Evolutionary conservation across 2,329 filamentous ascomycete genomes (phyloP).

Genomic region (Aspergillus floridensis): DNA sequence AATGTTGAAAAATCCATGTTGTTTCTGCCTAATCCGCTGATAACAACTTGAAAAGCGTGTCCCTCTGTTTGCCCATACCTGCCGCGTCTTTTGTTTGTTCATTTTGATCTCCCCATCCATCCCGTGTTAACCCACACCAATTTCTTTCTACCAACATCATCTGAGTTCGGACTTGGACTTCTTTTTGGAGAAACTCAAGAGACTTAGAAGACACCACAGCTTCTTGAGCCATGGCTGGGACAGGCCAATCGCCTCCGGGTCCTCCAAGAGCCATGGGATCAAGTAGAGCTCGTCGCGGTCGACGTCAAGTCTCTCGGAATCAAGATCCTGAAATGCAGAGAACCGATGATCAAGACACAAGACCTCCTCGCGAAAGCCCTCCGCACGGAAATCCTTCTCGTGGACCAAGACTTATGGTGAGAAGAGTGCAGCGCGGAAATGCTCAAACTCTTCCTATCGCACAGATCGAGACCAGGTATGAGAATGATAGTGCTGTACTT

Average conservation of each 20-base stretch:
- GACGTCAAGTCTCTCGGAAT: neutral
- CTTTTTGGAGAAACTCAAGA: too few relatives aligned
- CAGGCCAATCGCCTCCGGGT: neutral
- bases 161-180: too few relatives aligned
- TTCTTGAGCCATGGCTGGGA: neutral
- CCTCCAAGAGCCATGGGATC: neutral
- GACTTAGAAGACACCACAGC: too few relatives aligned
- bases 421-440: neutral
- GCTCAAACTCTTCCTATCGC: neutral
- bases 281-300: neutral
- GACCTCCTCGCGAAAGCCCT: neutral
- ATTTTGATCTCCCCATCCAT: neutral
- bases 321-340: neutral
- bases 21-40: too few relatives aligned
- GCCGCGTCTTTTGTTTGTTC: neutral
- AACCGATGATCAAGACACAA: neutral
- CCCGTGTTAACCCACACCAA: neutral
- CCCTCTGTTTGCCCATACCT: neutral
- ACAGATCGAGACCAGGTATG: neutral
- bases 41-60: neutral
- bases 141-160: neutral
- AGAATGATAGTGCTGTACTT: neutral
- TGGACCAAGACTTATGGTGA: neutral
- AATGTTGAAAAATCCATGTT: neutral
- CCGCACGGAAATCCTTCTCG: neutral